Base-by-base conservation (phyloP, 805 yeast species). In the Suhomyces emberorum region DNA sequence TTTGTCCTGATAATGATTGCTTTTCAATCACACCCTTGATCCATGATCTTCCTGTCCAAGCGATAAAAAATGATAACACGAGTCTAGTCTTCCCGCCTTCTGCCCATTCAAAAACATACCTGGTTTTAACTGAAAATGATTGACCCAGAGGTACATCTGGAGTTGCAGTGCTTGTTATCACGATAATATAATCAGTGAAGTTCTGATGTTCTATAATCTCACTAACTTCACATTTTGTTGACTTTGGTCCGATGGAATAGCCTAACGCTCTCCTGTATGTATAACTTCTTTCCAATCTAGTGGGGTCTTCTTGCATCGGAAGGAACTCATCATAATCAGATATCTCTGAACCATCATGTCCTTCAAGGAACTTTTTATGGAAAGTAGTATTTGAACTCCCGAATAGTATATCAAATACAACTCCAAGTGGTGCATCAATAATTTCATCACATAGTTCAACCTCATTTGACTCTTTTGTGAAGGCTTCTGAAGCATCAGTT, bases 121-220 rank as follows among this genome's bases (percentile, higher is more conserved):
- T 65, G 2, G 93, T 81, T 35, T 70, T 67, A 3, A 82, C 83
- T 31, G 71, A 68, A 47, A 85, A 85, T 0, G 83, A 66, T 44
- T 68, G 72, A 6, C 95, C 93, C 22, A 84, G 78, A 0, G 95
- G 95, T n/a, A 84, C 87, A 61, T 84, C 93, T 0, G 93, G 95
- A 0, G 88, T 81, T 32, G 70, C 73, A 0, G 88, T 79, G 1
- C 66, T 55, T 45, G 81, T 85, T 3, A 72, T 66, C 2, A 79
- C 76, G 20, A 68, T 63, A 15, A 79, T 65, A 38, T 55, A 61
- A 17, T 65, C 61, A 5, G 72, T 65, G 14, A 74, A 65, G 48
- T 83, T 80, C 37, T 53, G 63, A 28, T 71, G 65, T 20, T 78
- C 77, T 12, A 83, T 51, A 2, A 69, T 69, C 50, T 85, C 95